phyloP scores from a whole-genome alignment of 2,329 filamentous ascomycete genomes.

The Aulographum hederae region DNA sequence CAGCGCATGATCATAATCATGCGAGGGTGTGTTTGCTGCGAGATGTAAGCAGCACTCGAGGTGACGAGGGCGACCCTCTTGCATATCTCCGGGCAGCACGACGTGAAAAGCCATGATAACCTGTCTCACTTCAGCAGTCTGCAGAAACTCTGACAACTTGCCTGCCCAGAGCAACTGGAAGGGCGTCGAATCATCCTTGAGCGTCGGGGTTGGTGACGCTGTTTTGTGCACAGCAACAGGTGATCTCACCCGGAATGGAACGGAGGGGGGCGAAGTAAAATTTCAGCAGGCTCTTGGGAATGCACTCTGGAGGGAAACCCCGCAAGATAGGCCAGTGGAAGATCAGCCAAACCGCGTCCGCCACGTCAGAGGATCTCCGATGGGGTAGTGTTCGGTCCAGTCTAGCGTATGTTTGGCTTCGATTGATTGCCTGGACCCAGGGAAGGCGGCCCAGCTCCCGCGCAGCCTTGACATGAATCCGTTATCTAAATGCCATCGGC shows the following conservation, averaged over 20 bases:
- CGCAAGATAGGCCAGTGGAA: constrained; percentile 6
- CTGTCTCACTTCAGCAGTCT: no score
- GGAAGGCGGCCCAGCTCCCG: no score
- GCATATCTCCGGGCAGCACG: no score
- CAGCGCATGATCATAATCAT: no score
- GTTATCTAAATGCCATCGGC: no score
- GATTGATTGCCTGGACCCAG: constrained; percentile 20
- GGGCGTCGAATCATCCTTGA: not conserved
- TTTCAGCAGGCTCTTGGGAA: not conserved
- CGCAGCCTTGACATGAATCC: no score
- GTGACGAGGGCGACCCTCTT: no score
- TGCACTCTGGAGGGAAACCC: constrained; percentile 1
- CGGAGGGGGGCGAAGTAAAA: not conserved
- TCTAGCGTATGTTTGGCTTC: constrained; percentile 24
- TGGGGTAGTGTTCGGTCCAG: constrained; percentile 25
- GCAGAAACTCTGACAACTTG: not conserved
- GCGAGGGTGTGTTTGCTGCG: no score
- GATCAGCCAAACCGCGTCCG: constrained; percentile 25
- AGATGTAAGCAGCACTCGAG: no score
- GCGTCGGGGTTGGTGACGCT: not conserved
- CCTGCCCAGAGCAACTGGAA: not conserved
- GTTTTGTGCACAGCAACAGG: not conserved
- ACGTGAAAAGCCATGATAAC: no score
- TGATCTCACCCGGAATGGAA: not conserved
- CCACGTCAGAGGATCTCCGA: constrained; percentile 35